phyloP scores from a whole-genome alignment of 179 eudicot species.

The Actinidia polygama region DNA sequence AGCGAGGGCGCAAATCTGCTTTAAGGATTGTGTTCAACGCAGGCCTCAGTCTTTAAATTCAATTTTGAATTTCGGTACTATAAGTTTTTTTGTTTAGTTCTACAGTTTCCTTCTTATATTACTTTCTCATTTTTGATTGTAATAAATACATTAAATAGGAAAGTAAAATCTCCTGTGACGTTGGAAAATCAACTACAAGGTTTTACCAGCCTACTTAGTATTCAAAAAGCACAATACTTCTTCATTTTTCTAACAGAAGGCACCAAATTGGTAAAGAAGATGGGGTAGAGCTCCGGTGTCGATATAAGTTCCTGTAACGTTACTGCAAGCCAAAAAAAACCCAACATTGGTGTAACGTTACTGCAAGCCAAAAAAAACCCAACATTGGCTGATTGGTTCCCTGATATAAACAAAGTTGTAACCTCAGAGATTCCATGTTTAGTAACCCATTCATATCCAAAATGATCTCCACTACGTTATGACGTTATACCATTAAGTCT shows the following conservation, averaged over 20 bases:
- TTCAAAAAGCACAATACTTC: no score
- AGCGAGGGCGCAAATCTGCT: no score
- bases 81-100: no score
- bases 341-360: constrained; percentile 78
- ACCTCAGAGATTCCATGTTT: constrained; percentile 50
- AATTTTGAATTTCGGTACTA: no score
- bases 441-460: constrained; percentile 45
- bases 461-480: constrained; percentile 53
- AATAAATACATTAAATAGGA: no score
- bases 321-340: constrained; percentile 86
- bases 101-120: no score
- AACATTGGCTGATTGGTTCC: constrained; percentile 56
- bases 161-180: no score
- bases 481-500: background rate
- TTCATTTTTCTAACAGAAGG: constrained; percentile 29
- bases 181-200: no score
- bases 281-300: constrained; percentile 65
- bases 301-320: constrained; percentile 67
- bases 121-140: no score
- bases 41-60: no score
- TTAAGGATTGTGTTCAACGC: no score
- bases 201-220: no score
- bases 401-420: constrained; percentile 40
- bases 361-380: constrained; percentile 88
- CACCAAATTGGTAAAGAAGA: constrained; percentile 67